Evolutionary conservation across 139 green algal species (phyloP), one percentile per base, ranked within the genome.

Genomic region (Limnomonas spitsbergensis): DNA sequence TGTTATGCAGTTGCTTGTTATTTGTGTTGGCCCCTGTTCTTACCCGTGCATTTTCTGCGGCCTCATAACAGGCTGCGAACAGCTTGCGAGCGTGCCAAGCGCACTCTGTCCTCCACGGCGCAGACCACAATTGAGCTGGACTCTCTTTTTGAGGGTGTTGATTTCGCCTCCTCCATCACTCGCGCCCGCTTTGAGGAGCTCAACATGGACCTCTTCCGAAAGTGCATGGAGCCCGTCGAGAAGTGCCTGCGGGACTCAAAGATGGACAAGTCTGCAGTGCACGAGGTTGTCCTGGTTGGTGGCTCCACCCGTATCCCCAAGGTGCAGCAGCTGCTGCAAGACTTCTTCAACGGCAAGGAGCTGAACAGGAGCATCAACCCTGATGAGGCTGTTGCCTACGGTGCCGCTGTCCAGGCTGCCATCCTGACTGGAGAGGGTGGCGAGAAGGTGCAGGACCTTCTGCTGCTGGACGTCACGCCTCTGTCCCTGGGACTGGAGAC

Each of bases 341-440:
- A 99, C 87, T 99, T 97, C 86, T 99, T 99, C 92, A 97, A 98
- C 79, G 95, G 96, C 85, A 98, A 98, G 93, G 96, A 99, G 90
- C 91, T 99, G 40, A 97, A 93, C 93, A 98, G 98, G 91, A 91
- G 74, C 78, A 99, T 99, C 91, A 99, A 99, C 92, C 96, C 96
- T 34, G 96, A 99, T 80, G 96, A 99, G 90, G 96, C 96, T 14
- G 96, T 99, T n/a, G 96, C 96, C 4, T 99, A 99, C 83, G 96
- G 96, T 53, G 96, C 96, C 20, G 96, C 96, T 20, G 96, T 99
- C 6, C 92, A 96, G 89, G 96, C 96, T 32, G 96, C 96, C 76
- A 99, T 99, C 85, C 89, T 99, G 73, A 94, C 85, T 3, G 95
- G 95, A 38, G 90, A 96, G 78, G 92, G 88, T 61, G 91, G 90